Evolutionary conservation across 2,329 filamentous ascomycete species (phyloP), one percentile per base, ranked within the genome.

Genomic region (Penicillium occitanis): DNA sequence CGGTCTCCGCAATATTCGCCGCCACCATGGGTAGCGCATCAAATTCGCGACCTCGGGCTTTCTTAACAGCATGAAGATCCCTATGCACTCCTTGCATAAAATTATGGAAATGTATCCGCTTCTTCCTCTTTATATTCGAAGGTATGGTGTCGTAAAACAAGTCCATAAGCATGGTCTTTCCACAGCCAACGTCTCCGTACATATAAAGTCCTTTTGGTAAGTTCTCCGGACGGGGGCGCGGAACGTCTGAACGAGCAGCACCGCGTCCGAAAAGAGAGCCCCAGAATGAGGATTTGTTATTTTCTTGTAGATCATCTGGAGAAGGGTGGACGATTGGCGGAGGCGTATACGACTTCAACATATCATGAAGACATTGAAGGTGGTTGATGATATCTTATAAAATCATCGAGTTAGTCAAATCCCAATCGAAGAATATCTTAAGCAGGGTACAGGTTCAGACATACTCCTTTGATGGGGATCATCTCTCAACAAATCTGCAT

Each of bases 131-230:
- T 70, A 98, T 93, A 67, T 90, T 90, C 17, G 82, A 77, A 0
- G 95, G 95, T 25, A 98, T 82, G 0, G 94, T 97, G 70, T 98
- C 93, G 81, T 93, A 97, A 78, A 98, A 97, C 60, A 99, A 83
- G 76, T 99, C 94, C 95, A 99, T 99, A 75, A 99, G 84, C 95
- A 99, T 99, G 2, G 95, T 99, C 84, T 99, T 99, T 68, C 95
- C 95, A 73, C 92, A 96, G 48, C 95, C 95, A 1, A 99, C 95
- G 76, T 99, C 95, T 66, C 95, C 95, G 74, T 91, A 97, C 77
- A 99, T 90, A 78, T 99, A 99, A 37, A 99, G 80, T 0, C 95
- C 95, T 70, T 92, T 90, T 0, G 95, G 95, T 0, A 97, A 83
- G 69, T 90, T 84, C n/a, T 84, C 79, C 0, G 92, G 88, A 25